Evolutionary conservation across 768 basidiomycete genomes (phyloP).

Genomic region (Hortiboletus flavorubellus): DNA sequence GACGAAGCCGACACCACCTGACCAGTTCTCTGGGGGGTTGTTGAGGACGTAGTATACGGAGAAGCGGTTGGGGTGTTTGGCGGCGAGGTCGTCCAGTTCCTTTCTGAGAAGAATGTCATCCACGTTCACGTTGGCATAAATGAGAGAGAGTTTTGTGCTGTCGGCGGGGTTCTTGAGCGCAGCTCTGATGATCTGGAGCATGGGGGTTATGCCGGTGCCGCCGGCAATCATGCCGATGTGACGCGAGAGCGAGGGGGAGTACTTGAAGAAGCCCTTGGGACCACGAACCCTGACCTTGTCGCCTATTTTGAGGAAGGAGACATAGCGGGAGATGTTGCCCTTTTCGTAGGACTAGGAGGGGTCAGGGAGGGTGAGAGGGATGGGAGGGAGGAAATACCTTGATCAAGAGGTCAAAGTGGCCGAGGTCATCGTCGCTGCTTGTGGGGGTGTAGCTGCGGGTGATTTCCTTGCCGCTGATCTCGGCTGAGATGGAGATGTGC

Average conservation of each 20-base stretch:
- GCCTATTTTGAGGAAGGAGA: slow-evolving; percentile 80
- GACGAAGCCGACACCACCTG: slow-evolving; percentile 88
- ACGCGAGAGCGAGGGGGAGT: slow-evolving; percentile 64
- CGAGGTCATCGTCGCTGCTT: slow-evolving; percentile 87
- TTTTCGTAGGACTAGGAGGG: slow-evolving; percentile 81
- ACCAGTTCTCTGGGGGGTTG: slow-evolving; percentile 87
- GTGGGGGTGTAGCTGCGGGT: slow-evolving; percentile 95
- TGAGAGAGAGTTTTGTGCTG: slow-evolving; percentile 76
- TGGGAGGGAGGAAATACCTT: slow-evolving; percentile 54
- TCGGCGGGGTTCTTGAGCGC: slow-evolving; percentile 86
- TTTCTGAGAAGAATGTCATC: slow-evolving; percentile 91
- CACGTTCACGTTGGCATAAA: slow-evolving; percentile 93
- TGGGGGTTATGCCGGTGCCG: slow-evolving; percentile 97
- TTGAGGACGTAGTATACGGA: slow-evolving; percentile 90
- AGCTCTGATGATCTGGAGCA: slow-evolving; percentile 98
- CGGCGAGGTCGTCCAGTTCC: slow-evolving; percentile 79
- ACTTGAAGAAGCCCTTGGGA: slow-evolving; percentile 93
- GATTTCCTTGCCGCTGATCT: slow-evolving; percentile 88
- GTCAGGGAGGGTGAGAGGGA: background rate
- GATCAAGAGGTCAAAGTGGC: slow-evolving; percentile 94
- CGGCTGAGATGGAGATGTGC: slow-evolving; percentile 89
- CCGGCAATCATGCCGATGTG: slow-evolving; percentile 97
- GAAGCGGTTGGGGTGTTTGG: slow-evolving; percentile 63
- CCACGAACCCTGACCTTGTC: slow-evolving; percentile 90
- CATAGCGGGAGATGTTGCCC: slow-evolving; percentile 91